phyloP scores from a whole-genome alignment of 2,329 filamentous ascomycete genomes.

The Apiospora rasikravindrae region DNA sequence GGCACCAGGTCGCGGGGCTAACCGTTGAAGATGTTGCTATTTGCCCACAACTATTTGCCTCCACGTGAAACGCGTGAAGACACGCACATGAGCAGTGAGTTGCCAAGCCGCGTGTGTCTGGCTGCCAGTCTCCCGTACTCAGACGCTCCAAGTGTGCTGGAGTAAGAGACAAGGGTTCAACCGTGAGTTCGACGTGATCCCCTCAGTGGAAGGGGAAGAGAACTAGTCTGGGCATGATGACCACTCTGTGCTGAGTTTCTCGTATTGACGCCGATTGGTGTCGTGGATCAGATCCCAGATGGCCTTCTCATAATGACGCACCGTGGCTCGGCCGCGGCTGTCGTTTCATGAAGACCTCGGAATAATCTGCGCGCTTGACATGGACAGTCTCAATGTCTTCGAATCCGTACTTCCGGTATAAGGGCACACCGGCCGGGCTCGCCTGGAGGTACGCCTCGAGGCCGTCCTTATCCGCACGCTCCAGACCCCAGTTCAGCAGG shows the following conservation, averaged over 20 bases:
- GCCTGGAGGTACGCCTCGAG: conserved; percentile 57
- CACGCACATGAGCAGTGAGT: not conserved
- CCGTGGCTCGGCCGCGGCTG: not conserved
- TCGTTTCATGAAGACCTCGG: conserved; percentile 13
- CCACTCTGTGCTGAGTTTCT: not conserved
- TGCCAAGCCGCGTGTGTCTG: not conserved
- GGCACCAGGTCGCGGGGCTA: not conserved
- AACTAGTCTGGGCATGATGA: not conserved
- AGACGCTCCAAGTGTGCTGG: too few species aligned
- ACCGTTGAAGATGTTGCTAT: not conserved
- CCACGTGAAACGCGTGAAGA: too few species aligned
- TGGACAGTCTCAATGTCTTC: conserved; percentile 24
- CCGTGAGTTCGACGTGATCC: not conserved
- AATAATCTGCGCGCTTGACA: not conserved
- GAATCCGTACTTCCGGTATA: conserved; percentile 58
- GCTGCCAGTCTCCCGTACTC: not conserved
- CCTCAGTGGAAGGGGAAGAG: not conserved
- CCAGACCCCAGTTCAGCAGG: conserved; percentile 54
- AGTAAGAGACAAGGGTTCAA: not conserved
- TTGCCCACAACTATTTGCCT: not conserved
- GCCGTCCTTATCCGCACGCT: conserved; percentile 49
- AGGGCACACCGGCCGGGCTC: conserved; percentile 49
- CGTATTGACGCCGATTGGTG: too few species aligned
- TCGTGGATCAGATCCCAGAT: not conserved
- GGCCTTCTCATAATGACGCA: not conserved